phyloP scores from a whole-genome alignment of 495 filamentous ascomycete genomes.

The Halenospora varia region DNA sequence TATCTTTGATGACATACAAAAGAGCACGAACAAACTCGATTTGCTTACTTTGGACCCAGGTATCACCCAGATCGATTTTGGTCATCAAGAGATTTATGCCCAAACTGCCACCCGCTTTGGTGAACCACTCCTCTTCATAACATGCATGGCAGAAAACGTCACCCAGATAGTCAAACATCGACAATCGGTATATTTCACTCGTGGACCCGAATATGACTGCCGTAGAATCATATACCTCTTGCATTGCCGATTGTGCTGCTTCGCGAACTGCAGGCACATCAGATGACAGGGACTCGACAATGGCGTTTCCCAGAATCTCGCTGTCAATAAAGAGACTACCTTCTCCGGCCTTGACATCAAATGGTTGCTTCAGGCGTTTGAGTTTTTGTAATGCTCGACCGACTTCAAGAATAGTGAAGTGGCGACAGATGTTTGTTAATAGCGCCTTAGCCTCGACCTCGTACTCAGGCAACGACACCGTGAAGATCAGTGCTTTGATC shows the following conservation, averaged over 20 bases:
- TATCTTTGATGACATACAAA: slow-evolving; percentile 96
- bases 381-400: slow-evolving; percentile 72
- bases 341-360: slow-evolving; percentile 80
- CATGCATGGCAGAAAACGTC: slow-evolving; percentile 88
- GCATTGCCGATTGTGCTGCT: slow-evolving; percentile 72
- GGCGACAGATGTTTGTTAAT: slow-evolving; percentile 74
- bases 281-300: slow-evolving; percentile 82
- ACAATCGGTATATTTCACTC: slow-evolving; percentile 63
- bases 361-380: slow-evolving; percentile 67
- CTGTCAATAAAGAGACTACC: slow-evolving; percentile 82
- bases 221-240: slow-evolving; percentile 73
- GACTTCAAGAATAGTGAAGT: slow-evolving; percentile 90
- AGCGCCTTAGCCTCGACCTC: slow-evolving; percentile 66
- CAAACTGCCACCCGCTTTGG: slow-evolving; percentile 84
- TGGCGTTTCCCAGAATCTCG: slow-evolving; percentile 79
- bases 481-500: slow-evolving; percentile 83
- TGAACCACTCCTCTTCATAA: slow-evolving; percentile 96
- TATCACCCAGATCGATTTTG: slow-evolving; percentile 74
- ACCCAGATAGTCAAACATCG: slow-evolving; percentile 77
- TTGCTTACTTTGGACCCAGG: slow-evolving; percentile 77
- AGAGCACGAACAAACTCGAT: slow-evolving; percentile 80
- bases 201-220: slow-evolving; percentile 72
- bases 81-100: slow-evolving; percentile 82
- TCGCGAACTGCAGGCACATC: slow-evolving; percentile 77
- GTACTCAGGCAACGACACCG: slow-evolving; percentile 77